Percentiles rank a stretch among this genome's conserved stretches.
phyloP scores from a whole-genome alignment of 2,329 filamentous ascomycete species.

The Nigrospora osmanthi region DNA sequence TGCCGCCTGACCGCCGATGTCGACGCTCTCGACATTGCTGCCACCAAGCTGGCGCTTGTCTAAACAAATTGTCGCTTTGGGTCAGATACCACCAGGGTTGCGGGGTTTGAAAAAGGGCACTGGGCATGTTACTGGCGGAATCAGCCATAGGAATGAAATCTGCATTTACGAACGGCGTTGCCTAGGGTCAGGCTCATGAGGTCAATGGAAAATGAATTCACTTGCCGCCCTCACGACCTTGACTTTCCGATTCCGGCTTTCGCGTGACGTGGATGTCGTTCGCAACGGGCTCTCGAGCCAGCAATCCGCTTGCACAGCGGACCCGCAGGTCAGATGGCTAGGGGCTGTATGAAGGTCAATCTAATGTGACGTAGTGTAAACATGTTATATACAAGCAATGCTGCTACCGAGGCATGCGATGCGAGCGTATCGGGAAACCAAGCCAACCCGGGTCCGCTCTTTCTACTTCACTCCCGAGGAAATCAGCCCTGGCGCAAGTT shows the following conservation, averaged over 20 bases:
- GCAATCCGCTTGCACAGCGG: no score
- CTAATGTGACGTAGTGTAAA: not conserved
- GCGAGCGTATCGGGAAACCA: no score
- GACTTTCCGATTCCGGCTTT: conserved; percentile 1
- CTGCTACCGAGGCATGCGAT: no score
- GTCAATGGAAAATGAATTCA: conserved; percentile 24
- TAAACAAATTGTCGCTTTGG: conserved; percentile 47
- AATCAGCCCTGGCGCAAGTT: conserved; percentile 33
- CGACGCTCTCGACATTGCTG: conserved; percentile 97
- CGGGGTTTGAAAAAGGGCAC: conserved; percentile 11
- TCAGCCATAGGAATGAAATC: conserved; percentile 15
- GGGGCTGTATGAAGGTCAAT: no score
- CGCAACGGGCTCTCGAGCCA: no score
- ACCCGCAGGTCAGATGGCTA: no score
- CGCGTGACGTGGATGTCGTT: not conserved
- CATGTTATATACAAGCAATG: no score
- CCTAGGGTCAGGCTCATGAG: conserved; percentile 22
- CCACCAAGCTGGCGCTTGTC: conserved; percentile 97
- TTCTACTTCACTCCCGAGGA: not conserved
- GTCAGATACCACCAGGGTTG: conserved; percentile 12
- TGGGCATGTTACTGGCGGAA: conserved; percentile 3
- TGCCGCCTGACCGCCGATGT: conserved; percentile 92
- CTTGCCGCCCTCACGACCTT: conserved; percentile 10
- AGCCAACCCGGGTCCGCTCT: no score
- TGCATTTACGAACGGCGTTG: conserved; percentile 26